Evolutionary conservation across 768 basidiomycete species (phyloP).

Genomic region (Xerocomellus intermedius): DNA sequence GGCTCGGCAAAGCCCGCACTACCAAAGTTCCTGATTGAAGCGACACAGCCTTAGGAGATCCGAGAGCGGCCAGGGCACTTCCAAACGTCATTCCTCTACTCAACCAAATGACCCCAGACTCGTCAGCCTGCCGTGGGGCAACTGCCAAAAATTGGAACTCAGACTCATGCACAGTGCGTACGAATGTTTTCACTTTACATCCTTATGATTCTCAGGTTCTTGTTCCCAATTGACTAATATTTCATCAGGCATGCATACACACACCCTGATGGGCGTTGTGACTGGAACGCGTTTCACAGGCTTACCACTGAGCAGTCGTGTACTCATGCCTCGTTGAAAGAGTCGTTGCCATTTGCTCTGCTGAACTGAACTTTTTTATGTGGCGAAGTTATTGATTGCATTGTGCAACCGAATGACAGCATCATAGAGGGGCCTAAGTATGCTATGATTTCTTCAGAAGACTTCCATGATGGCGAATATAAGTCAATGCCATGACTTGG

Average conservation of each 20-base stretch:
- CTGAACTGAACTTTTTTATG: neutral
- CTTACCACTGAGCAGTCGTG: slow-evolving; percentile 52
- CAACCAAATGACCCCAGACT: too few relatives aligned
- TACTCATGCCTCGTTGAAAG: slow-evolving; percentile 47
- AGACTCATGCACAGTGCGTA: too few relatives aligned
- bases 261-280: slow-evolving; percentile 32
- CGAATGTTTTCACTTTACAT: neutral
- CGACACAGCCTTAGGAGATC: too few relatives aligned
- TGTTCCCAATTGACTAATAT: neutral
- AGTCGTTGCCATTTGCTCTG: slow-evolving; percentile 40
- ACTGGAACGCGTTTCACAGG: slow-evolving; percentile 48
- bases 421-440: slow-evolving; percentile 43
- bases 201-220: neutral
- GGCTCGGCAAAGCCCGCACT: slow-evolving; percentile 9
- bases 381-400: neutral
- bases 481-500: slow-evolving; percentile 38
- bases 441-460: slow-evolving; percentile 49
- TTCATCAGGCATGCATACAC: slow-evolving; percentile 30
- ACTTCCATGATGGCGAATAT: slow-evolving; percentile 38
- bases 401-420: slow-evolving; percentile 26
- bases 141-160: too few relatives aligned
- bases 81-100: too few relatives aligned
- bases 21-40: too few relatives aligned
- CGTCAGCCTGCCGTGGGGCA: too few relatives aligned
- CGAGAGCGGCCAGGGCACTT: too few relatives aligned